Evolutionary conservation across 345 rosid genomes (phyloP).

Genomic region (Syzygium grande): DNA sequence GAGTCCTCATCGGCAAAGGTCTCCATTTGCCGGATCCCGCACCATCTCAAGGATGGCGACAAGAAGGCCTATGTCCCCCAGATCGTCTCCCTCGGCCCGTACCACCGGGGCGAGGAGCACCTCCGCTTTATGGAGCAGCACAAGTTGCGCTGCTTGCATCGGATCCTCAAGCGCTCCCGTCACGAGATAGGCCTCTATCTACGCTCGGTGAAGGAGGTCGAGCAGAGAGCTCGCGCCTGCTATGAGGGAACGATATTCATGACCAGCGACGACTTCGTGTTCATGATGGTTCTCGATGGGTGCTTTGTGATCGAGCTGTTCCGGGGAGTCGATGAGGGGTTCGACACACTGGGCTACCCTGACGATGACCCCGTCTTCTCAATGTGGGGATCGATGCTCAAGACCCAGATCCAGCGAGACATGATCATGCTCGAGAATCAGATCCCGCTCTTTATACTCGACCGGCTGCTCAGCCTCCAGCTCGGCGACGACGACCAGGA

Average conservation of each 20-base stretch:
- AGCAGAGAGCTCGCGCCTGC: constrained; percentile 52
- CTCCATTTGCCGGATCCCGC: constrained; percentile 43
- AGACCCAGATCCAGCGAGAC: constrained; percentile 65
- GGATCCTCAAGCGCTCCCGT: constrained; percentile 42
- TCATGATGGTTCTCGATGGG: constrained; percentile 79
- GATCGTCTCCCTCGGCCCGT: constrained; percentile 70
- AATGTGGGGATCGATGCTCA: constrained; percentile 69
- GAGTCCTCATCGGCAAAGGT: constrained; percentile 41
- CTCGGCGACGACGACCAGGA: constrained; percentile 32
- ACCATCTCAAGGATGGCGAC: constrained; percentile 44
- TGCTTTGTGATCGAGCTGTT: constrained; percentile 70
- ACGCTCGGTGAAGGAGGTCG: constrained; percentile 45
- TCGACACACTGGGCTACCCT: constrained; percentile 46
- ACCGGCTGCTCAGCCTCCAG: constrained; percentile 48
- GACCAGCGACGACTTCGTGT: constrained; percentile 52
- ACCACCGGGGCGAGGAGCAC: constrained; percentile 58
- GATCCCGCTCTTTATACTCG: constrained; percentile 57
- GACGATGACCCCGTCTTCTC: constrained; percentile 66
- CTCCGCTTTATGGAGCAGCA: constrained; percentile 62
- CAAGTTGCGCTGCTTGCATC: constrained; percentile 65
- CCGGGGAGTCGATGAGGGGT: constrained; percentile 63
- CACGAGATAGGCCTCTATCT: constrained; percentile 45
- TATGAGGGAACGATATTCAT: constrained; percentile 47
- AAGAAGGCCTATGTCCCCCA: constrained; percentile 67
- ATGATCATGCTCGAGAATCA: constrained; percentile 87